Conservation (phyloP, 768 basidiomycete genomes). For the Cubamyces lactineus region DNA sequence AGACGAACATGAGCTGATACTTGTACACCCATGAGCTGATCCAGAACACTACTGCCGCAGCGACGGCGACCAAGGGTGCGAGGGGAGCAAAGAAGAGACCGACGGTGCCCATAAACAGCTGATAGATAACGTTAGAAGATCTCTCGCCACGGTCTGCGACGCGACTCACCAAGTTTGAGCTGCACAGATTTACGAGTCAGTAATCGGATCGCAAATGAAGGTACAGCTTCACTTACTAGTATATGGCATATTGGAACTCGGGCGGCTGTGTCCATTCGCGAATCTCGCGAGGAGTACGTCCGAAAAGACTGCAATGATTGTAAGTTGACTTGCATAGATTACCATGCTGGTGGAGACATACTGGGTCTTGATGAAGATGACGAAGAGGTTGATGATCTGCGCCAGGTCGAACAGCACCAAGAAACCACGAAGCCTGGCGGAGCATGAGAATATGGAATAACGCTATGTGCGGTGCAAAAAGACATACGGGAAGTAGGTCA, state of each 20-base stretch:
- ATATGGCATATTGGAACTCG: slow-evolving; percentile 85
- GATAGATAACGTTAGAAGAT: background rate
- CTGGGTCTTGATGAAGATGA: slow-evolving; percentile 84
- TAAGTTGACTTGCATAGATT: slow-evolving; percentile 3
- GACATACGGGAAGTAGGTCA: slow-evolving; percentile 88
- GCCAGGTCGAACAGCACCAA: slow-evolving; percentile 94
- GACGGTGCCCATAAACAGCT: slow-evolving; percentile 92
- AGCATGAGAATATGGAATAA: background rate
- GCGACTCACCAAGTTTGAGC: slow-evolving; percentile 18
- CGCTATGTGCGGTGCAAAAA: background rate
- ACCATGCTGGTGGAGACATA: slow-evolving; percentile 31
- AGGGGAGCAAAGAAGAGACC: slow-evolving; percentile 93
- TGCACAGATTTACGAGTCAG: slow-evolving; percentile 1
- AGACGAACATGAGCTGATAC: slow-evolving; percentile 97
- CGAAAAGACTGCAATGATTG: slow-evolving; percentile 58
- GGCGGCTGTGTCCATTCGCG: slow-evolving; percentile 90
- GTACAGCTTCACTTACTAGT: slow-evolving; percentile 60
- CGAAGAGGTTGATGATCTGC: slow-evolving; percentile 89
- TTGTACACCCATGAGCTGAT: slow-evolving; percentile 88
- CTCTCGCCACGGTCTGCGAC: slow-evolving; percentile 4
- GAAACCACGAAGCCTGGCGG: slow-evolving; percentile 84
- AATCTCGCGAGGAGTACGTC: slow-evolving; percentile 88
- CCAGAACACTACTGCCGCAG: slow-evolving; percentile 87
- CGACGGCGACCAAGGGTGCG: slow-evolving; percentile 86
- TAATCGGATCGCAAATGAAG: background rate